Conservation (phyloP, 495 filamentous ascomycete species). For the Pyrenopolyporus hunteri region DNA sequence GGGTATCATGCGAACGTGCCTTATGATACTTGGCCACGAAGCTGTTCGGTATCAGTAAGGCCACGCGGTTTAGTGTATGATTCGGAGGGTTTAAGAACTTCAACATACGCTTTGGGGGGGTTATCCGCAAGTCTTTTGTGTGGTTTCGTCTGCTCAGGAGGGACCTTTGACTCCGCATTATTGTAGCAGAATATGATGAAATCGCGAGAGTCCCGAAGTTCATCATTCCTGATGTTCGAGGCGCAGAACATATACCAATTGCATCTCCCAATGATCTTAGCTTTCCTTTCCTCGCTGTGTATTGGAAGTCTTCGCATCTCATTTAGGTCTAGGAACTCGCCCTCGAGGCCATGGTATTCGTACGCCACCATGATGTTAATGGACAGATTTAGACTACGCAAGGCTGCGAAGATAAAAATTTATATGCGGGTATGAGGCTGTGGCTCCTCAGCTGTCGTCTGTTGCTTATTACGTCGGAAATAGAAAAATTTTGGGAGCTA, state of each 20-base stretch:
- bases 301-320: neutral
- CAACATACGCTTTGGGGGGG: conserved; percentile 9
- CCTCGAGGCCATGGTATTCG: neutral
- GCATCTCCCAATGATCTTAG: conserved; percentile 19
- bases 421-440: neutral
- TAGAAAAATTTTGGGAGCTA: too few species aligned
- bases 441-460: too few species aligned
- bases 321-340: neutral
- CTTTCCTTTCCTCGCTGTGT: neutral
- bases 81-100: neutral
- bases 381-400: too few species aligned
- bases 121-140: neutral
- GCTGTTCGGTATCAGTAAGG: neutral
- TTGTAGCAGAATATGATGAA: conserved; percentile 3
- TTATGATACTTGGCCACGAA: conserved; percentile 12
- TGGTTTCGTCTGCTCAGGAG: conserved; percentile 15
- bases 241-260: conserved; percentile 34
- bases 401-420: too few species aligned
- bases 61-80: too few species aligned
- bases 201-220: neutral
- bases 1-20: neutral
- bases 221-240: neutral
- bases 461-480: too few species aligned
- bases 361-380: neutral
- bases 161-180: neutral